Evolutionary conservation across 306 rosid species (phyloP).

Genomic region (Medicago arabica): DNA sequence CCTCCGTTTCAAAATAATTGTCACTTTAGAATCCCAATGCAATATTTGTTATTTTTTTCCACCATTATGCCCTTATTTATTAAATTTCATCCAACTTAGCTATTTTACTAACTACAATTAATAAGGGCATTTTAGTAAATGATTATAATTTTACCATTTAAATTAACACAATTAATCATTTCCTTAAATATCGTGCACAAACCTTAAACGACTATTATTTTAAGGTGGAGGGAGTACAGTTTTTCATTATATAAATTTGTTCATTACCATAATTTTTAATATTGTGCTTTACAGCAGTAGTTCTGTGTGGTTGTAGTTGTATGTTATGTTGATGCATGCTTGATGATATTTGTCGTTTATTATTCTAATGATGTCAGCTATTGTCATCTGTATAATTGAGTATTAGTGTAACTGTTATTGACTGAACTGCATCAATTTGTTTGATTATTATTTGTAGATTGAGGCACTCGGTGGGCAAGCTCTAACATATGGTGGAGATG

Average conservation of each 20-base stretch:
- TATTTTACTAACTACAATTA: too few relatives aligned
- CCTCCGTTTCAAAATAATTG: too few relatives aligned
- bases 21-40: too few relatives aligned
- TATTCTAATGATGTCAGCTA: slow-evolving; percentile 4
- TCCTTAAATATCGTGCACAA: too few relatives aligned
- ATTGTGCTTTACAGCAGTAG: background rate
- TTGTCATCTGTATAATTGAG: slow-evolving; percentile 21
- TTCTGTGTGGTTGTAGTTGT: slow-evolving; percentile 20
- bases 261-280: background rate
- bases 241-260: slow-evolving; percentile 13
- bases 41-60: too few relatives aligned
- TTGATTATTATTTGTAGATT: slow-evolving; percentile 58
- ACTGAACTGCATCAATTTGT: slow-evolving; percentile 31
- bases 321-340: slow-evolving; percentile 8
- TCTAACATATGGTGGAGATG: slow-evolving; percentile 86
- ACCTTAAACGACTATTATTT: too few relatives aligned
- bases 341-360: slow-evolving; percentile 29
- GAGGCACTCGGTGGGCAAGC: slow-evolving; percentile 89
- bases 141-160: too few relatives aligned
- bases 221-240: background rate
- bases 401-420: background rate
- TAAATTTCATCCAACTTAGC: too few relatives aligned
- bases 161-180: too few relatives aligned
- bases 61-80: too few relatives aligned
- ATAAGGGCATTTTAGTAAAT: too few relatives aligned